phyloP scores from a whole-genome alignment of 129 eudicot species.

The Artemisia tridentata region DNA sequence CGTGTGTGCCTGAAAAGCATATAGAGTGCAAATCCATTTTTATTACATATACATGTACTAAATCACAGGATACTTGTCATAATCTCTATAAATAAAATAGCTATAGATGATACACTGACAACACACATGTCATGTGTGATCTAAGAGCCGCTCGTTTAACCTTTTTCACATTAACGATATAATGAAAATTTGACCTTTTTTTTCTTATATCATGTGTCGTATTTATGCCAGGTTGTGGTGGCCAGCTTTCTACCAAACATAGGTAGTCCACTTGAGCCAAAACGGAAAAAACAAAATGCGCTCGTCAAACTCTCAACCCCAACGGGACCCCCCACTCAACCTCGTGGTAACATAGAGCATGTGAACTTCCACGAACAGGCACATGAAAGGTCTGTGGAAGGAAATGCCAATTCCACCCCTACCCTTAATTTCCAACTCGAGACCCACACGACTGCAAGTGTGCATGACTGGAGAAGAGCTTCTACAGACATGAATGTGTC shows the following conservation, averaged over 20 bases:
- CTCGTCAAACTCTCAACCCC: conserved; percentile 8
- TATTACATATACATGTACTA: too few species aligned
- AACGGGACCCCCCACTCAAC: conserved; percentile 16
- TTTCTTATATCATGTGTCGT: background rate
- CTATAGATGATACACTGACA: too few species aligned
- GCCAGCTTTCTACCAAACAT: conserved; percentile 58
- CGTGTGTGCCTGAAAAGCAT: too few species aligned
- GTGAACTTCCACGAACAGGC: conserved; percentile 29
- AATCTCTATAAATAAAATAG: too few species aligned
- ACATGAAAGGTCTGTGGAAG: conserved; percentile 25
- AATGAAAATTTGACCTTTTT: background rate
- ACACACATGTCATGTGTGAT: too few species aligned
- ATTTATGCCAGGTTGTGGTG: conserved; percentile 47
- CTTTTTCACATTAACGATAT: too few species aligned
- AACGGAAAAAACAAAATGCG: conserved; percentile 27
- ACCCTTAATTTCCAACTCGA: conserved; percentile 32
- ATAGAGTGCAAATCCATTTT: too few species aligned
- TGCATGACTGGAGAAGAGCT: conserved; percentile 45
- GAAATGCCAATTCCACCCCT: conserved; percentile 27
- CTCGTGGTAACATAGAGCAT: conserved; percentile 31
- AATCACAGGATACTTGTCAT: too few species aligned
- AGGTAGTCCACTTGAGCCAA: conserved; percentile 36
- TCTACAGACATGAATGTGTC: conserved; percentile 73
- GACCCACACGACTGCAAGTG: conserved; percentile 34
- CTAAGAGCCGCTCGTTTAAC: too few species aligned